Conservation (phyloP, 768 basidiomycete genomes). For the Lactarius quietus region DNA sequence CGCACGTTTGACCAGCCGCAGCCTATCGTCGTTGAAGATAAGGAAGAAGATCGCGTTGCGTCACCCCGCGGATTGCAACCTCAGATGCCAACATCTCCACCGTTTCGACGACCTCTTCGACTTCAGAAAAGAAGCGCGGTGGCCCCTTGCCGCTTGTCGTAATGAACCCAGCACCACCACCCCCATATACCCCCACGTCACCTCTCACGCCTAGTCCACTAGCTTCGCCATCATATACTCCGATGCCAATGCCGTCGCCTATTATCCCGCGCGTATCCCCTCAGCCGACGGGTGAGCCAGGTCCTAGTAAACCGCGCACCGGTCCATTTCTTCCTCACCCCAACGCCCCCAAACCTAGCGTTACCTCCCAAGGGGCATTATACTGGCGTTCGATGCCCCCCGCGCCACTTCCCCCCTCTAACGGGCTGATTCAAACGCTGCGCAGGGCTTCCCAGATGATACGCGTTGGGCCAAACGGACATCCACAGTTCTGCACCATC, state of each 20-base stretch:
- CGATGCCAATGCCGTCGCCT: constrained; percentile 17
- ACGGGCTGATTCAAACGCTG: constrained; percentile 29
- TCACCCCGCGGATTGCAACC: background rate
- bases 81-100: background rate
- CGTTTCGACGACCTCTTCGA: constrained; percentile 14
- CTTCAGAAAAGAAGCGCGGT: constrained; percentile 30
- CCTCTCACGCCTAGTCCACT: background rate
- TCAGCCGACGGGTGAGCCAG: constrained; percentile 29
- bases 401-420: constrained; percentile 29
- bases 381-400: constrained; percentile 42
- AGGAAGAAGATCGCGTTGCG: constrained; percentile 29
- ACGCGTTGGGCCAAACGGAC: constrained; percentile 27
- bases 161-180: constrained; percentile 33
- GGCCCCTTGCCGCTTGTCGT: constrained; percentile 29
- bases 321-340: constrained; percentile 54
- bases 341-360: constrained; percentile 46
- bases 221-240: background rate
- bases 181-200: constrained; percentile 30
- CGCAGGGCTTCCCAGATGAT: constrained; percentile 25
- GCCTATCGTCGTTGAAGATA: constrained; percentile 9
- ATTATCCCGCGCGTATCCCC: constrained; percentile 1
- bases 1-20: background rate
- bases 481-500: constrained; percentile 48
- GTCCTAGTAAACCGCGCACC: constrained; percentile 29
- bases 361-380: constrained; percentile 53